phyloP scores from a whole-genome alignment of 306 rosid species.

The Acacia melanoxylon region DNA sequence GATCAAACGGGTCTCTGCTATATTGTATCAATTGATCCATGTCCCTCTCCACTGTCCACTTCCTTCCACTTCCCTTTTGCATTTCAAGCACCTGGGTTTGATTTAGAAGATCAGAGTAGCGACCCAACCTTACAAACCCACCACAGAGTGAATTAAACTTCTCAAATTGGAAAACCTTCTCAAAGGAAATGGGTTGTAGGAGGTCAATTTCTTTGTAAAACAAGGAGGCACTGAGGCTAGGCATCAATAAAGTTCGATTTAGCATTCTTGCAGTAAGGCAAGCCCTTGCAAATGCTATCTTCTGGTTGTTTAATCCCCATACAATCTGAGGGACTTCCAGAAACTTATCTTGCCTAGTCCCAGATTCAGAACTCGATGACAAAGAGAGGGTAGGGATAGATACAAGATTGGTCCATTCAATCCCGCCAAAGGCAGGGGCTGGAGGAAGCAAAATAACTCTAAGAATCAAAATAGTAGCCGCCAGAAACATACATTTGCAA shows the following conservation, averaged over 20 bases:
- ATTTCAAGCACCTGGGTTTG: slow-evolving; percentile 54
- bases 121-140: slow-evolving; percentile 68
- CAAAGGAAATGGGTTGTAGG: slow-evolving; percentile 71
- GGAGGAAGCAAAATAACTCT: slow-evolving; percentile 60
- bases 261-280: slow-evolving; percentile 85
- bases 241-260: slow-evolving; percentile 86
- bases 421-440: slow-evolving; percentile 37
- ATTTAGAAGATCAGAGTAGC: slow-evolving; percentile 45
- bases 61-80: slow-evolving; percentile 93
- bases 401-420: slow-evolving; percentile 47
- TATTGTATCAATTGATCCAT: slow-evolving; percentile 65
- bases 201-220: slow-evolving; percentile 86
- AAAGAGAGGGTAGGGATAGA: slow-evolving; percentile 38
- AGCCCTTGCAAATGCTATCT: slow-evolving; percentile 90
- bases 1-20: slow-evolving; percentile 48
- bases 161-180: slow-evolving; percentile 70
- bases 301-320: slow-evolving; percentile 95
- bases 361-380: slow-evolving; percentile 25
- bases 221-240: slow-evolving; percentile 87
- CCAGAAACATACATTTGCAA: slow-evolving; percentile 61
- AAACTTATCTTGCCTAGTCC: slow-evolving; percentile 59
- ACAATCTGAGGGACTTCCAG: slow-evolving; percentile 84
- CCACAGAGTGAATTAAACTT: slow-evolving; percentile 65
- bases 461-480: slow-evolving; percentile 52
- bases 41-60: slow-evolving; percentile 82